These are phyloP conservation scores for Aspergillus eucalypticola DNA, from an alignment of 2,329 filamentous ascomycete species.

Conservation along the genomic window DNA sequence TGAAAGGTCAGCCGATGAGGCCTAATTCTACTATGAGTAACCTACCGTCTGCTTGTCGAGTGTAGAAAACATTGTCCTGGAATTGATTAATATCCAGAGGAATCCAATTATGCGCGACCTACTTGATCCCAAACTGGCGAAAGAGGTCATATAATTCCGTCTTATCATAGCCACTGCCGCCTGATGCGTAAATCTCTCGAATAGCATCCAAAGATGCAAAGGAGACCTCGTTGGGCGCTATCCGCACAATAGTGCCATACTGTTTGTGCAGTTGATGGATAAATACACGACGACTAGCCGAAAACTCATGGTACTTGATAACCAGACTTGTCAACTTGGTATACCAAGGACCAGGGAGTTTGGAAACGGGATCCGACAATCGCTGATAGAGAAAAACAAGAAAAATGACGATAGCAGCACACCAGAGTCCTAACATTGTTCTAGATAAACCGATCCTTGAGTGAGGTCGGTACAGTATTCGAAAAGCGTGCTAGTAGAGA, in stretches of 20 bases:
- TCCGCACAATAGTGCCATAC: conserved; percentile 32
- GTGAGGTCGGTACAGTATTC: neutral
- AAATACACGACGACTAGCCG: conserved; percentile 28
- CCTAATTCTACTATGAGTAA: too few species aligned
- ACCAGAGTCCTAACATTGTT: conserved; percentile 8
- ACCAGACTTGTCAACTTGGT: conserved; percentile 30
- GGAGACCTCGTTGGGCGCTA: conserved; percentile 34
- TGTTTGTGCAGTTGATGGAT: conserved; percentile 29
- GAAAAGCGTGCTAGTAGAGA: neutral
- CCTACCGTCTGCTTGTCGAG: conserved; percentile 15
- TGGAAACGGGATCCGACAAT: conserved; percentile 7
- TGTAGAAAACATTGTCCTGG: conserved; percentile 22
- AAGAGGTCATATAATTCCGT: conserved; percentile 40
- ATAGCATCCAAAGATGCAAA: conserved; percentile 32
- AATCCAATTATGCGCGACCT: neutral
- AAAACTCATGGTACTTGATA: conserved; percentile 36
- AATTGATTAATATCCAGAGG: accelerated
- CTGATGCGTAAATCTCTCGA: conserved; percentile 34
- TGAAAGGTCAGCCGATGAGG: conserved; percentile 1
- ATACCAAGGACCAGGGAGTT: conserved; percentile 33
- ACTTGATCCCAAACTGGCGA: conserved; percentile 34
- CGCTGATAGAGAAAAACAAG: neutral
- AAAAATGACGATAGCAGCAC: neutral
- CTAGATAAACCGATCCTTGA: neutral
- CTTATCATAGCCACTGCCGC: conserved; percentile 41